Evolutionary conservation across 805 yeast genomes (phyloP).

Genomic region (Phaffomyces antillensis): DNA sequence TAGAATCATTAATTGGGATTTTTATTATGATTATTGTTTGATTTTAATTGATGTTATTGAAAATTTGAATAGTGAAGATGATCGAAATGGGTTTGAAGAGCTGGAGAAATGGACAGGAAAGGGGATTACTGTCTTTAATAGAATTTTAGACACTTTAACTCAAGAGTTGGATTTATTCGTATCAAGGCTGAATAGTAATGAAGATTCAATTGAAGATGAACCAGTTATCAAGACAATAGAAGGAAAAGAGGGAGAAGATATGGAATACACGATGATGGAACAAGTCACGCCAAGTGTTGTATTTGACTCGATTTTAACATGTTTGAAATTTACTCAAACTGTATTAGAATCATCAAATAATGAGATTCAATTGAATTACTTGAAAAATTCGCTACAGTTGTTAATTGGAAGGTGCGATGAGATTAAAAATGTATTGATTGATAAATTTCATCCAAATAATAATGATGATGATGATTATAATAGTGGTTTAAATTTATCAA

Average conservation of each 20-base stretch:
- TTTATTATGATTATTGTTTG: conserved; percentile 18
- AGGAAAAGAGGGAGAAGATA: conserved; percentile 11
- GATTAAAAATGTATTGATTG: neutral
- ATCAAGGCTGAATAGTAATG: conserved; percentile 11
- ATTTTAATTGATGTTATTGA: conserved; percentile 14
- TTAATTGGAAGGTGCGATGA: neutral
- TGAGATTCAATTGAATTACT: conserved; percentile 4
- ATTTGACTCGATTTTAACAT: conserved; percentile 13
- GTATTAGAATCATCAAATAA: conserved; percentile 11
- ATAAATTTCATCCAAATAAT: conserved; percentile 1
- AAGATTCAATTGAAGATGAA: conserved; percentile 6
- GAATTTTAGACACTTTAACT: conserved; percentile 12
- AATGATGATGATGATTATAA: conserved; percentile 3
- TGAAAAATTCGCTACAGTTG: neutral
- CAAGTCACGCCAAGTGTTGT: conserved; percentile 20
- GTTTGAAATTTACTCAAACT: conserved; percentile 8
- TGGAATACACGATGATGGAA: conserved; percentile 16
- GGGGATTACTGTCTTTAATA: conserved; percentile 5
- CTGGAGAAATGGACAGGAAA: conserved; percentile 5
- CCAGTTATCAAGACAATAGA: conserved; percentile 2
- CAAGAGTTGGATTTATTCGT: conserved; percentile 16
- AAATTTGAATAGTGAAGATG: neutral
- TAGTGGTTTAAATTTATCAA: conserved; percentile 5
- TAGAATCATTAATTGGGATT: conserved; percentile 22
- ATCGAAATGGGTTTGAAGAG: conserved; percentile 10